Evolutionary conservation across 164 flowering plant genomes (phyloP).

Genomic region (Echeveria elegans): DNA sequence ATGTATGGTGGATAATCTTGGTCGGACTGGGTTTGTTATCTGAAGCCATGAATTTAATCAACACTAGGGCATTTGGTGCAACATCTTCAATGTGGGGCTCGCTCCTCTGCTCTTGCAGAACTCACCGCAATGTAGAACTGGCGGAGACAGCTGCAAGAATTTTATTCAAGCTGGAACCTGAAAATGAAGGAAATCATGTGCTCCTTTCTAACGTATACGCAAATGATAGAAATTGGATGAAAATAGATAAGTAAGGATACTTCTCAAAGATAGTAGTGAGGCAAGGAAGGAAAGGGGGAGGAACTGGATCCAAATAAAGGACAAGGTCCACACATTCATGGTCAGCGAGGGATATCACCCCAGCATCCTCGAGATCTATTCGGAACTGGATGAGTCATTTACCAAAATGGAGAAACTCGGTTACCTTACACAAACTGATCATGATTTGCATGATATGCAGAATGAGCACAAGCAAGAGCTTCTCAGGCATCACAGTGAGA

Average conservation of each 20-base stretch:
- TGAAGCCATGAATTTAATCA: conserved; percentile 53
- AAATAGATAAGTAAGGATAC: conserved; percentile 48
- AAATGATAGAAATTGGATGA: conserved; percentile 54
- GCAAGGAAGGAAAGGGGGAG: conserved; percentile 60
- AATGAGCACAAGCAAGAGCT: conserved; percentile 42
- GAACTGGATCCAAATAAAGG: conserved; percentile 78
- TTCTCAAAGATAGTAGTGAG: conserved; percentile 53
- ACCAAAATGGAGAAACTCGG: conserved; percentile 47
- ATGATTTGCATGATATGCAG: conserved; percentile 60
- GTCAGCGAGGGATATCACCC: conserved; percentile 63
- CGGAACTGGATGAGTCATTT: conserved; percentile 41
- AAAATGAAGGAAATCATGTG: conserved; percentile 68
- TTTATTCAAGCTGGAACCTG: conserved; percentile 62
- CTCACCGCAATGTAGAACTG: conserved; percentile 44
- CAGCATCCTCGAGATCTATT: conserved; percentile 41
- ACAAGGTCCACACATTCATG: conserved; percentile 56
- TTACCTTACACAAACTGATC: conserved; percentile 36
- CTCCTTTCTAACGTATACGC: conserved; percentile 74
- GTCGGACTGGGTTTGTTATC: conserved; percentile 53
- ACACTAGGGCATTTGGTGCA: conserved; percentile 54
- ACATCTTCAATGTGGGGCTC: conserved; percentile 88
- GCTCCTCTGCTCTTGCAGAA: conserved; percentile 60
- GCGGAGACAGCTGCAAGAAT: conserved; percentile 64
- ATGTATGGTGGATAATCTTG: conserved; percentile 79
- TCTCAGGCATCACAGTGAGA: conserved; percentile 74